Base-by-base conservation (phyloP, 2,329 filamentous ascomycete genomes). In the Curvularia sp. region DNA sequence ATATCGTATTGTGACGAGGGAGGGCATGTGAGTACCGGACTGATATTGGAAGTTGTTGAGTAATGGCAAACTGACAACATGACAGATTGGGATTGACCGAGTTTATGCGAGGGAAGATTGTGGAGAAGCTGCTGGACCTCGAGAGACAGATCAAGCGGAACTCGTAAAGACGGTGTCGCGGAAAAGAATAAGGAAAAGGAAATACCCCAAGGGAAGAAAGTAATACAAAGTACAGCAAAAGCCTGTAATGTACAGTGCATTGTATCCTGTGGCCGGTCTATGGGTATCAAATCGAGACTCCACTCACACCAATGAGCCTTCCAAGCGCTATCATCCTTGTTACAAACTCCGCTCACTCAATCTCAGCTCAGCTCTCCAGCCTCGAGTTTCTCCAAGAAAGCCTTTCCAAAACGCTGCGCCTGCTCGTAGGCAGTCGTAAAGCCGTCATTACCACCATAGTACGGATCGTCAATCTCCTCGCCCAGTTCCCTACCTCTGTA, bases 381-480 rank as follows among this genome's bases (percentile, higher is more conserved):
- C 68, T 82, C 81, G 62, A 82, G 87, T 46, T 88, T 83, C 69
- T 84, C 82, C 63, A 97, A 68, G 69, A 97, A 93, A 55, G 90
- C 92, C 73, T 83, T 84, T 2, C 90, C 89, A 75, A 96, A 97
- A 61, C 89, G 83, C 59, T 83, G 80, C 62, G 89, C 89, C 82
- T 97, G 93, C 79, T 94, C 87, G 78, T 90, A 98, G n/a, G 93
- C 92, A 39, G 52, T 22, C 35, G 41, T 49, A 50, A 60, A 63
- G 13, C 53, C 61, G 9, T 50, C 51, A 18, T 61, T 66, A 24
- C 61, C 65, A 18, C 72, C 93, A 76, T 98, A 98, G 79, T 98
- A 99, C 13, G 95, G 95, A 76, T 98, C 95, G 58, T 86, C 46
- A 82, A 55, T 50, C 58, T 61, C 58, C 49, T 58, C 54, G 1